phyloP scores from a whole-genome alignment of 2,329 filamentous ascomycete genomes.

The Dendryphion nanum region DNA sequence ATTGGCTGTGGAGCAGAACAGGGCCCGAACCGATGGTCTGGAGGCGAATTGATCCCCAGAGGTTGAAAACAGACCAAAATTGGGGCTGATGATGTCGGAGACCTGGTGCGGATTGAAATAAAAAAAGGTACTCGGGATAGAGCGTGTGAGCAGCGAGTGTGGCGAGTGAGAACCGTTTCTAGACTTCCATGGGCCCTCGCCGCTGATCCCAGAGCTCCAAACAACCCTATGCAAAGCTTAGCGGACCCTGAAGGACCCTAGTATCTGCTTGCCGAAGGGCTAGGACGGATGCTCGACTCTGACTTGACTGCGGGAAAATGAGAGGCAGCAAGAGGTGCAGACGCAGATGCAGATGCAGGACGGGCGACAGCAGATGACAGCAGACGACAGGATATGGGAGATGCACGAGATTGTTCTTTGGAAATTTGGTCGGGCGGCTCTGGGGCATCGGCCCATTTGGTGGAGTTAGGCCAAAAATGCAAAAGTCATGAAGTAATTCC shows the following conservation, averaged over 20 bases:
- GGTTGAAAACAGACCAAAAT: constrained; percentile 12
- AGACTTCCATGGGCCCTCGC: constrained; percentile 33
- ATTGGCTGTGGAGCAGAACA: constrained; percentile 16
- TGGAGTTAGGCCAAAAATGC: constrained; percentile 7
- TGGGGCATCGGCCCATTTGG: neutral
- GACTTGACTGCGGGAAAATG: no score
- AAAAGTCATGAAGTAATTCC: constrained; percentile 20
- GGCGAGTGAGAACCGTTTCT: constrained; percentile 36
- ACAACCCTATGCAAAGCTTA: constrained; percentile 30
- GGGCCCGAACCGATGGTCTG: constrained; percentile 29
- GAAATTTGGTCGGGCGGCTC: no score
- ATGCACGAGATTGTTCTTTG: no score
- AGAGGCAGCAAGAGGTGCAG: no score
- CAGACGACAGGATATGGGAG: no score
- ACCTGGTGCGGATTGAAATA: neutral
- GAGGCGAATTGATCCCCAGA: constrained; percentile 37
- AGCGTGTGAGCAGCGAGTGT: constrained; percentile 25
- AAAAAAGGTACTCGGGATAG: constrained; percentile 10
- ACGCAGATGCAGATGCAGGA: no score
- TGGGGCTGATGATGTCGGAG: constrained; percentile 5
- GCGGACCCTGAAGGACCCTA: constrained; percentile 19
- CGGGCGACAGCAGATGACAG: no score
- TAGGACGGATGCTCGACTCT: constrained; percentile 6
- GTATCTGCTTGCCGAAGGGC: constrained; percentile 5
- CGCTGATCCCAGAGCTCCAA: constrained; percentile 27